Evolutionary conservation across 805 yeast genomes (phyloP).

Genomic region (Wickerhamomyces xylosicus): DNA sequence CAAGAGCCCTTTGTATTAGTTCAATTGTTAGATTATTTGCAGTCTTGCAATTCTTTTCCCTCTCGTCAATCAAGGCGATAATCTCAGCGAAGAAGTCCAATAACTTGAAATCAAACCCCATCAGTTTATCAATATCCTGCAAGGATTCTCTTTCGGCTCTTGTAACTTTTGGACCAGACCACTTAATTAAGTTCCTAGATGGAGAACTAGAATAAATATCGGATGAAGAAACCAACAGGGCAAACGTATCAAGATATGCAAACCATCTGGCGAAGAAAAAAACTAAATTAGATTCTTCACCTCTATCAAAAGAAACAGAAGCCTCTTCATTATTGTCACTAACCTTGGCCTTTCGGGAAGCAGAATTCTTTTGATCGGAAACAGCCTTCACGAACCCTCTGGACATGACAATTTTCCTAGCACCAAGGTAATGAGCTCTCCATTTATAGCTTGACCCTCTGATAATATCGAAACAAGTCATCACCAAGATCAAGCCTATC

Average conservation of each 20-base stretch:
- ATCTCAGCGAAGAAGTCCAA: conserved; percentile 49
- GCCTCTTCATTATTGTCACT: not conserved
- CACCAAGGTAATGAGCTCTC: conserved; percentile 59
- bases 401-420: conserved; percentile 50
- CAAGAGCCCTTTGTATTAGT: conserved; percentile 25
- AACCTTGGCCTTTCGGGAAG: not conserved
- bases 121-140: conserved; percentile 45
- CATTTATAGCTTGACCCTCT: conserved; percentile 35
- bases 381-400: conserved; percentile 32
- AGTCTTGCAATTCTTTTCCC: conserved; percentile 11
- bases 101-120: conserved; percentile 58
- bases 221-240: conserved; percentile 46
- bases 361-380: conserved; percentile 1
- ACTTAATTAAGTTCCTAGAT: conserved; percentile 19
- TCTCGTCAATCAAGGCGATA: conserved; percentile 27
- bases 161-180: conserved; percentile 9
- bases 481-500: conserved; percentile 46
- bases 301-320: conserved; percentile 8
- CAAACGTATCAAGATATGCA: conserved; percentile 55
- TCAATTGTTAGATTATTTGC: conserved; percentile 2
- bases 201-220: conserved; percentile 14
- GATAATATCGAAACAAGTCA: conserved; percentile 46
- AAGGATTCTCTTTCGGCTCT: conserved; percentile 14
- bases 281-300: conserved; percentile 18
- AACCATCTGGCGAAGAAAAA: conserved; percentile 60